These are phyloP conservation scores for Colletotrichum endophyticum DNA, from an alignment of 2,329 filamentous ascomycete species.

Conservation along the genomic window DNA sequence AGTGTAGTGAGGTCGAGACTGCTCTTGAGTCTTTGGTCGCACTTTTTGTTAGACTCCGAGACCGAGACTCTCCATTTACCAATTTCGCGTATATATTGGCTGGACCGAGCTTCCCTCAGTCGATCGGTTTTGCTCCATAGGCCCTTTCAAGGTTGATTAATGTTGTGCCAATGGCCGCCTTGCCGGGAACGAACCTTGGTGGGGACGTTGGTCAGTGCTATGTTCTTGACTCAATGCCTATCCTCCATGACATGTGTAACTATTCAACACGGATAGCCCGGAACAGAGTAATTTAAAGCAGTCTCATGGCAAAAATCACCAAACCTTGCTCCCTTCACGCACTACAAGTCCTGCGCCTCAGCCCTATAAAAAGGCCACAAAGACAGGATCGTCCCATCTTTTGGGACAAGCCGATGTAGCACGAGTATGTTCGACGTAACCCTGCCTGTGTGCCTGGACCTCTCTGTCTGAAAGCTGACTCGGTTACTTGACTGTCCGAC, in stretches of 20 bases:
- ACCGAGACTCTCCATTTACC: neutral
- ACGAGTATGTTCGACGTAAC: neutral
- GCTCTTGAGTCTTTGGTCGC: neutral
- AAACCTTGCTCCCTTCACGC: neutral
- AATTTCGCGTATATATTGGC: neutral
- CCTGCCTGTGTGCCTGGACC: neutral
- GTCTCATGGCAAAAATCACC: neutral
- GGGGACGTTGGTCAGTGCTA: neutral
- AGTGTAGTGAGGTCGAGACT: neutral
- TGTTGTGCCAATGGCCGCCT: neutral
- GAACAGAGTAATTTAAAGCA: neutral
- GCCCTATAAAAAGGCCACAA: neutral
- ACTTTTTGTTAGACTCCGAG: neutral
- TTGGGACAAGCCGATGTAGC: neutral
- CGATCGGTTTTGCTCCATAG: neutral
- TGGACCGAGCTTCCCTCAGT: neutral
- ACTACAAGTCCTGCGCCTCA: neutral
- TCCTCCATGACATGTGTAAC: neutral
- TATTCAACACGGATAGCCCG: neutral
- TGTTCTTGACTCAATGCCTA: neutral
- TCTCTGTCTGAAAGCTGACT: neutral
- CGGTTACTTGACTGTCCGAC: neutral
- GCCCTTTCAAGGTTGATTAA: neutral
- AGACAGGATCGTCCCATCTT: neutral
- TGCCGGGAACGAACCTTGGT: neutral